Evolutionary conservation across 148 eudicot genomes (phyloP).

Genomic region (Vaccinium myrtillus): DNA sequence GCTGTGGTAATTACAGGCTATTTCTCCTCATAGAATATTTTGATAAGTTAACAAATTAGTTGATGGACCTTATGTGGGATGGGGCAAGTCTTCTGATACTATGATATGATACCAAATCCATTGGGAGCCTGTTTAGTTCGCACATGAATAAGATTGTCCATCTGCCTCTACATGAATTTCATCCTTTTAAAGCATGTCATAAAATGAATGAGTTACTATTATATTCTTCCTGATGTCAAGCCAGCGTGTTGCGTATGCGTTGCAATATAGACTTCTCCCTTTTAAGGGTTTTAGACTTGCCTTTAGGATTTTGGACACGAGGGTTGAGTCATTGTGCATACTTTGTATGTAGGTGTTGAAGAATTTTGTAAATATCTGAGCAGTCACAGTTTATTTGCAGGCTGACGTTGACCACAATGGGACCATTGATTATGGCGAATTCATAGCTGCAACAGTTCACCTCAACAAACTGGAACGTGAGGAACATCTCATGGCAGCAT

Average conservation of each 20-base stretch:
- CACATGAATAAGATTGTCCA: background rate
- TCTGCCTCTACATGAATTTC: background rate
- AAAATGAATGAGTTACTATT: slow-evolving; percentile 3
- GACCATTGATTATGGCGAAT: slow-evolving; percentile 93
- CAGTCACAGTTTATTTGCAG: slow-evolving; percentile 38
- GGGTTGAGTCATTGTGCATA: background rate
- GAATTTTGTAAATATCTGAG: slow-evolving; percentile 18
- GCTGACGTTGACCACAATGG: slow-evolving; percentile 96
- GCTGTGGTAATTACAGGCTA: background rate
- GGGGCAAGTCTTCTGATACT: background rate
- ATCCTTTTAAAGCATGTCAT: slow-evolving; percentile 2
- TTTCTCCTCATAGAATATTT: background rate
- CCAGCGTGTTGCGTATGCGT: background rate
- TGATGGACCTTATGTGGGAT: background rate
- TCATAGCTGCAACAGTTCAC: slow-evolving; percentile 88
- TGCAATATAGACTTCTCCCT: background rate
- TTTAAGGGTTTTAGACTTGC: background rate
- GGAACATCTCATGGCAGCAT: slow-evolving; percentile 90
- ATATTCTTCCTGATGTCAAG: background rate
- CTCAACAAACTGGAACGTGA: slow-evolving; percentile 91
- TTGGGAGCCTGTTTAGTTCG: background rate
- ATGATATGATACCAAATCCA: background rate
- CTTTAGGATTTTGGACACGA: background rate
- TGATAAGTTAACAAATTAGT: background rate
- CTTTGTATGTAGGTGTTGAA: background rate